Conservation (phyloP, 1,284 basidiomycete genomes). For the Papiliotrema laurentii region DNA sequence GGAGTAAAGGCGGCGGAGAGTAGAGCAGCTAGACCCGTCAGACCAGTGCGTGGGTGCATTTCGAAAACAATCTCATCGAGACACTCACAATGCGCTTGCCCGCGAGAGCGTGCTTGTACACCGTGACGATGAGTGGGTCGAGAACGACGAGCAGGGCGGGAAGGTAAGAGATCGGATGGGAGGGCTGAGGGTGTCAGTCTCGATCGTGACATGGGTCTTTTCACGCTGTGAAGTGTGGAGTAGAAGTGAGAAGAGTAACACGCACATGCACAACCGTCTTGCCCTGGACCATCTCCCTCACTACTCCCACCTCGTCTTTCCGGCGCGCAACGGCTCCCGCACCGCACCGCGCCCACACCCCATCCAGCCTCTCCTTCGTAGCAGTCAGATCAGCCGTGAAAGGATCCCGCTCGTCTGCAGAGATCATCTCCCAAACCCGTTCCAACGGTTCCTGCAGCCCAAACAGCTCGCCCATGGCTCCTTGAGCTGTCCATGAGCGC, state of each 20-base stretch:
- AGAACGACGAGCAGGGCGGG: slow-evolving; percentile 31
- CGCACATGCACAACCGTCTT: slow-evolving; percentile 4
- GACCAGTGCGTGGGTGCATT: not conserved
- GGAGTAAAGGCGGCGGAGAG: slow-evolving; percentile 35
- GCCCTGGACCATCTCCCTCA: slow-evolving; percentile 2
- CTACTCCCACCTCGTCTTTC: not conserved
- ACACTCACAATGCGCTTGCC: slow-evolving; percentile 37
- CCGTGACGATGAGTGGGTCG: slow-evolving; percentile 32
- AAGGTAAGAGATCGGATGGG: slow-evolving; percentile 34
- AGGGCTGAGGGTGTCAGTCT: slow-evolving; percentile 10
- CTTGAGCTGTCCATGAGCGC: not conserved
- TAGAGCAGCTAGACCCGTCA: slow-evolving; percentile 32
- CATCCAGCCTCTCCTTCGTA: slow-evolving; percentile 11
- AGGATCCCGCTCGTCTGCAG: slow-evolving; percentile 8
- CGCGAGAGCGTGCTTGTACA: slow-evolving; percentile 37
- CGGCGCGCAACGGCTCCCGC: not conserved
- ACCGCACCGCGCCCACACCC: slow-evolving; percentile 10
- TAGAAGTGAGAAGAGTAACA: not conserved
- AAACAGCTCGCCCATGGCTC: slow-evolving; percentile 15
- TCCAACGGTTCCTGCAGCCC: slow-evolving; percentile 19
- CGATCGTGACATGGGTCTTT: not conserved
- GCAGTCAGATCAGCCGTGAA: slow-evolving; percentile 10
- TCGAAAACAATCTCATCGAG: not conserved
- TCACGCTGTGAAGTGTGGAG: not conserved
- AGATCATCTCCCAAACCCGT: slow-evolving; percentile 29